These are phyloP conservation scores for Suillus cothurnatus DNA, from an alignment of 768 basidiomycete genomes.

Conservation along the genomic window DNA sequence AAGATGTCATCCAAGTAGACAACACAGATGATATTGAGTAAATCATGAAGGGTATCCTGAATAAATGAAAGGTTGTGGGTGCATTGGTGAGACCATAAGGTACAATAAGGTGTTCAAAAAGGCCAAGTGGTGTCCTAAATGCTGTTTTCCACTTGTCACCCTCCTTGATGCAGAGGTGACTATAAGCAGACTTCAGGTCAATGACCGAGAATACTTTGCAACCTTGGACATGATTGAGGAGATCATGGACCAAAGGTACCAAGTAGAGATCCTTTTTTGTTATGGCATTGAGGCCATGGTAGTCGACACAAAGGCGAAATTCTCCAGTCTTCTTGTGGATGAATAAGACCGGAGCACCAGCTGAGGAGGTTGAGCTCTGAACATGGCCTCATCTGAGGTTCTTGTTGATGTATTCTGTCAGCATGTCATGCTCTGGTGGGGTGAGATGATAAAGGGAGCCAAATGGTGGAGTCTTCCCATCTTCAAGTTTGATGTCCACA, in stretches of 20 bases:
- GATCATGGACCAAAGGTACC: conserved; percentile 34
- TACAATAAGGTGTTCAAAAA: conserved; percentile 41
- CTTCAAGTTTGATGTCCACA: conserved; percentile 36
- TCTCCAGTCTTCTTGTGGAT: conserved; percentile 29
- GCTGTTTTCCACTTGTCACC: conserved; percentile 49
- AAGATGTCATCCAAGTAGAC: too few species aligned
- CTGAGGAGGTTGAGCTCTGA: conserved; percentile 30
- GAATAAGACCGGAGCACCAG: conserved; percentile 37
- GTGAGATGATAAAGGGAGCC: conserved; percentile 40
- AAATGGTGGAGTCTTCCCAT: conserved; percentile 25
- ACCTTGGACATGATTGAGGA: conserved; percentile 31
- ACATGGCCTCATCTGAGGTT: conserved; percentile 28
- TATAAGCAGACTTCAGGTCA: conserved; percentile 42
- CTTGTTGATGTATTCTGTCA: conserved; percentile 37
- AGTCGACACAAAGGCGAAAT: conserved; percentile 36
- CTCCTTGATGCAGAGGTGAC: conserved; percentile 38
- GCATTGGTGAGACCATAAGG: conserved; percentile 42
- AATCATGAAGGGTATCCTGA: too few species aligned
- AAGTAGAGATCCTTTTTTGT: conserved; percentile 38
- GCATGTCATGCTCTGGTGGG: conserved; percentile 31
- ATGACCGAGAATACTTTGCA: conserved; percentile 33
- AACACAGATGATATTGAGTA: too few species aligned
- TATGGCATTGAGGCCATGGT: conserved; percentile 35
- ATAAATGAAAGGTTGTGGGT: conserved; percentile 49
- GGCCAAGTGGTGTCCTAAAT: conserved; percentile 40